Evolutionary conservation across 768 basidiomycete genomes (phyloP).

Genomic region (Auriscalpium vulgare): DNA sequence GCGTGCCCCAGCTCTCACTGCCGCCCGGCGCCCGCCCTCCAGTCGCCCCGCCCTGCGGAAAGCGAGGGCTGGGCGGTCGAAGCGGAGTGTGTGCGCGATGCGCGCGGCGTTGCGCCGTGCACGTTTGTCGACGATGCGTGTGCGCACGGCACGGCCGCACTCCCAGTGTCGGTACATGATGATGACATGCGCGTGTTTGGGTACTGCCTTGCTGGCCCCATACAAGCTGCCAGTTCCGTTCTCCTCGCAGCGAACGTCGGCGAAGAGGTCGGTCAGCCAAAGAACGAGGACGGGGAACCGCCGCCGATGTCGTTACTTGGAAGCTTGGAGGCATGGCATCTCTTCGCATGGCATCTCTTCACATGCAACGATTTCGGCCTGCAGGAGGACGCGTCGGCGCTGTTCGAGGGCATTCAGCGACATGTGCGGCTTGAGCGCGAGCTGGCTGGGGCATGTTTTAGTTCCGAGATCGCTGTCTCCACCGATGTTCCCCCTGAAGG

Average conservation of each 20-base stretch:
- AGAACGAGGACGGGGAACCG: not conserved
- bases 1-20: conserved; percentile 2
- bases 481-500: not conserved
- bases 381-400: conserved; percentile 5
- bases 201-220: not conserved
- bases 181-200: not conserved
- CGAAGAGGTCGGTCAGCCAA: not conserved
- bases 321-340: not conserved
- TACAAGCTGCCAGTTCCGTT: too few relatives aligned
- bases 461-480: not conserved
- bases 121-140: not conserved
- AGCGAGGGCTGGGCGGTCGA: conserved; percentile 3
- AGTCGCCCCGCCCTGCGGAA: not conserved
- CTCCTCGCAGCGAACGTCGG: not conserved
- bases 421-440: conserved; percentile 9
- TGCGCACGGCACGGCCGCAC: not conserved
- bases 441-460: conserved; percentile 1
- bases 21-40: not conserved
- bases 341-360: too few relatives aligned
- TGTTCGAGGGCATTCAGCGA: conserved; percentile 11
- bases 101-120: not conserved
- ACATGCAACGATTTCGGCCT: conserved; percentile 4
- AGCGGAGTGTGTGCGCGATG: conserved; percentile 3
- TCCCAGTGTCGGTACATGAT: not conserved
- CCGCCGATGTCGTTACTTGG: not conserved